Percentiles rank a stretch among this genome's conserved stretches.
phyloP scores from a whole-genome alignment of 176 grass and related monocot genomes.

The Saccharum officinarum region DNA sequence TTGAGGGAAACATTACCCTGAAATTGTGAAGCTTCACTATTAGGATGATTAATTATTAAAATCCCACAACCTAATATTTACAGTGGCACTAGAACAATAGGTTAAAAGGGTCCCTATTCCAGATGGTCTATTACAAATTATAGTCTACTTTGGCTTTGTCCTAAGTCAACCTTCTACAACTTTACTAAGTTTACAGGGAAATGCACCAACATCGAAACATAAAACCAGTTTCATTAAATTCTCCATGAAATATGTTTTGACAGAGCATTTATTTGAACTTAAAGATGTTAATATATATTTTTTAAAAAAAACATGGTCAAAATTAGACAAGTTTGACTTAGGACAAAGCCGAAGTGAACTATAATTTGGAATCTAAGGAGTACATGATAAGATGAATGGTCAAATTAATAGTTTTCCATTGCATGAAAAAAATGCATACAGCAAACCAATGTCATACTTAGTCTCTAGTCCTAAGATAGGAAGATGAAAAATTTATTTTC shows the following conservation, averaged over 20 bases:
- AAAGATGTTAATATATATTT: no score
- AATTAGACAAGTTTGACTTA: not conserved
- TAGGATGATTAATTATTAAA: not conserved
- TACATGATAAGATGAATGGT: not conserved
- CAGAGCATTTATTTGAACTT: not conserved
- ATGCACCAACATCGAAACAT: not conserved
- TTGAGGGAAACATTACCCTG: not conserved
- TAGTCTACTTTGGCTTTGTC: no score
- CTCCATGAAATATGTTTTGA: not conserved
- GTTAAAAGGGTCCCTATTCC: not conserved
- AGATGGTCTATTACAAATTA: not conserved
- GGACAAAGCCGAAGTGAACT: not conserved
- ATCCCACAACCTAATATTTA: not conserved
- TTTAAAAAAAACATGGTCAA: not conserved
- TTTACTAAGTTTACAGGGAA: not conserved
- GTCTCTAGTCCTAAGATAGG: not conserved
- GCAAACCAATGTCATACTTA: not conserved
- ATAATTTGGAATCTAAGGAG: not conserved
- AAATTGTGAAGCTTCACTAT: not conserved
- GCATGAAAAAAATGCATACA: not conserved
- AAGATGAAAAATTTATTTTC: not conserved
- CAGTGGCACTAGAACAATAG: not conserved
- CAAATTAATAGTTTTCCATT: not conserved
- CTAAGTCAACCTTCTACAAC: no score
- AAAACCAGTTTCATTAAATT: not conserved